A percentile compares a stretch with the other conserved stretches of the same genome.
Evolutionary conservation across 2,329 filamentous ascomycete species (phyloP).

Genomic region (Aspergillus fischeri): DNA sequence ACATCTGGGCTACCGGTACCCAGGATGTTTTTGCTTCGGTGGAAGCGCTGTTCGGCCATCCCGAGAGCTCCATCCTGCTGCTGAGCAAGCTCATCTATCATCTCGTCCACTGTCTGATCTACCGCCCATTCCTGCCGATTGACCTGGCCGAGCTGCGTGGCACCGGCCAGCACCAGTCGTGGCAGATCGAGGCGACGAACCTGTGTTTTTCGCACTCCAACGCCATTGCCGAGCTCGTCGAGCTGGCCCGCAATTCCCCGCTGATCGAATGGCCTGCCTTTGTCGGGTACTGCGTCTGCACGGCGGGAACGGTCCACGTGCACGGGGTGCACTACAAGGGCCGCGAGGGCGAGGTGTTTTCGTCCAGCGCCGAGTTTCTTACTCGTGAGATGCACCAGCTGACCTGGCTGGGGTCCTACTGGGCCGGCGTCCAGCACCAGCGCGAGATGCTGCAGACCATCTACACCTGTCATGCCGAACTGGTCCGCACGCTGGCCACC

Average conservation of each 20-base stretch:
- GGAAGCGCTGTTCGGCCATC: conserved; percentile 69
- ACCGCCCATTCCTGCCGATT: conserved; percentile 80
- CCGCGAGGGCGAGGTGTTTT: conserved; percentile 60
- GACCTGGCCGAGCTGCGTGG: conserved; percentile 76
- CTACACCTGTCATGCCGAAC: conserved; percentile 71
- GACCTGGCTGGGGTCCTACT: conserved; percentile 67
- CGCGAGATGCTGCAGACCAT: conserved; percentile 73
- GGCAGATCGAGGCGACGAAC: conserved; percentile 89
- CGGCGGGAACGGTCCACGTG: conserved; percentile 81
- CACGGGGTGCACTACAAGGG: conserved; percentile 77
- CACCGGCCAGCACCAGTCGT: conserved; percentile 79
- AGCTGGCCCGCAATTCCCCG: conserved; percentile 69
- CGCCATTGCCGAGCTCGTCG: conserved; percentile 76
- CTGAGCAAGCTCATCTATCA: conserved; percentile 85
- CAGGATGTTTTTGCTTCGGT: conserved; percentile 74
- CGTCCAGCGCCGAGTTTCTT: conserved; percentile 64
- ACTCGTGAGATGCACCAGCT: conserved; percentile 76
- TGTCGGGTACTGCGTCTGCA: conserved; percentile 81
- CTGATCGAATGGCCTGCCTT: conserved; percentile 82
- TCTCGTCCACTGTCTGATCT: conserved; percentile 79
- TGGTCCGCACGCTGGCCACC: conserved; percentile 67
- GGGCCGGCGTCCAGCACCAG: conserved; percentile 76
- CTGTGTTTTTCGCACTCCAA: conserved; percentile 84
- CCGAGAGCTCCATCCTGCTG: conserved; percentile 72
- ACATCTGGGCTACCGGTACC: conserved; percentile 79